Base-by-base conservation (phyloP, 306 rosid genomes). In the Acacia melanoxylon region DNA sequence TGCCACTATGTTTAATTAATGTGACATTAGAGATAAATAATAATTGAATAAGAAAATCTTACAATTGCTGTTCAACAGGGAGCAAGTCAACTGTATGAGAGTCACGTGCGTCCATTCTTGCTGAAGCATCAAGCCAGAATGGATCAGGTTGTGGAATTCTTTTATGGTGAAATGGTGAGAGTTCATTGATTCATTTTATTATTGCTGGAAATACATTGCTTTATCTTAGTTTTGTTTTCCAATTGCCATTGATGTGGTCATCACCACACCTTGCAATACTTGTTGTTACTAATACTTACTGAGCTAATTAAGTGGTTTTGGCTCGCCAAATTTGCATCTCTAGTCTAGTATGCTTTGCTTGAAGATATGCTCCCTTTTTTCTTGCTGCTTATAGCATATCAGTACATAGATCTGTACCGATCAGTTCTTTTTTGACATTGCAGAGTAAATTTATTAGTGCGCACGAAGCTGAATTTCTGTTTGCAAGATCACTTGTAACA, bases 71-170 rank as follows among this genome's bases (percentile, higher is more conserved):
- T 78, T 56, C 66, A 74, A 75, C 86, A 90, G 91, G 93, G 93
- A 56, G 91, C 91, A 27, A 81, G 15, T 29, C 82, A 83, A 75
- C 65, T 88, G 81, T 90, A 88, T 78, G 81, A 46, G 76, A 86
- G 48, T 78, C 85, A 82, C 80, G 35, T 90, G 86, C 87, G 91
- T 66, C 93, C 93, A 10, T 85, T 90, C 76, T 78, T 90, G 24
- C 78, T 68, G 76, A 88, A 78, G 85, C 93, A 86, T 85, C 91
- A 88, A 78, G 91, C 76, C 37, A 85, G 81, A 81, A 63, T 90
- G 76, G 91, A 90, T 86, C 86, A 72, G 65, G 59, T 76, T 67
- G 68, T 83, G 45, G 87, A 84, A 37, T 75, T 74, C 56, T 17
- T 82, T 20, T 86, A 88, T 54, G 75, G 87, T 31, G 85, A 83